Evolutionary conservation across 2,329 filamentous ascomycete species (phyloP), one percentile per base, ranked within the genome.

Genomic region (Sporothrix sp.): DNA sequence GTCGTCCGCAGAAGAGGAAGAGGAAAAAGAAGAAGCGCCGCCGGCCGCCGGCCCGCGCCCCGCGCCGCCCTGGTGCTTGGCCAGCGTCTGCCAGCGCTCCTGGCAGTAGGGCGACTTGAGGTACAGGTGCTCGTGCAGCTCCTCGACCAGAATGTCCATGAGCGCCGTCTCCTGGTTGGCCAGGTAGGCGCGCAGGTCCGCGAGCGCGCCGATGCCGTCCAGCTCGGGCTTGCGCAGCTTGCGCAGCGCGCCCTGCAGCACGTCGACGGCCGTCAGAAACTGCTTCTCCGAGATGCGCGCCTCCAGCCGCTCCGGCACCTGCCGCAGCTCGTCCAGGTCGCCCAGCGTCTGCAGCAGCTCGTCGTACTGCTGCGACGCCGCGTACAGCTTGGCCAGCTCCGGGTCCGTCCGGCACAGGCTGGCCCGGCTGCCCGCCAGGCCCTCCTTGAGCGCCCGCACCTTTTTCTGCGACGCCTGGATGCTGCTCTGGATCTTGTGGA

Each of bases 71-170:
- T 86, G 82, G 33, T 76, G 78, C 59, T 84, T 84, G 33, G 83
- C 76, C 53, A 95, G 79, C 52, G 78, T 79, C 66, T 95, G 94
- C 93, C 93, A 98, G 58, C 93, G 77, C 63, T 95, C 88, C 63
- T 95, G 89, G 63, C 91, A 97, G 64, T 98, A 98, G 0, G 91
- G 93, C 3, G 91, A 97, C 65, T 97, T 97, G 35, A 98, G 79
- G 63, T 98, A 98, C 4, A 98, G 75, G 67, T 98, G 93, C 64
- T 95, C 93, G 63, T 98, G 93, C 30, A 98, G 73, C 66, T 98
- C 93, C 64, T 98, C 93, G n/a, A 97, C 82, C 51, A 98, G 66
- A 48, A 97, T 97, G 62, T 98, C 93, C 62, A 91, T 91, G 56
- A 98, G 70, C 0, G 87, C 80, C 25, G 84, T 86, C 68, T 98